A percentile compares a stretch with the other conserved stretches of the same genome.
phyloP scores from a whole-genome alignment of 257 asterid genomes.

The Forsythia viridissima region DNA sequence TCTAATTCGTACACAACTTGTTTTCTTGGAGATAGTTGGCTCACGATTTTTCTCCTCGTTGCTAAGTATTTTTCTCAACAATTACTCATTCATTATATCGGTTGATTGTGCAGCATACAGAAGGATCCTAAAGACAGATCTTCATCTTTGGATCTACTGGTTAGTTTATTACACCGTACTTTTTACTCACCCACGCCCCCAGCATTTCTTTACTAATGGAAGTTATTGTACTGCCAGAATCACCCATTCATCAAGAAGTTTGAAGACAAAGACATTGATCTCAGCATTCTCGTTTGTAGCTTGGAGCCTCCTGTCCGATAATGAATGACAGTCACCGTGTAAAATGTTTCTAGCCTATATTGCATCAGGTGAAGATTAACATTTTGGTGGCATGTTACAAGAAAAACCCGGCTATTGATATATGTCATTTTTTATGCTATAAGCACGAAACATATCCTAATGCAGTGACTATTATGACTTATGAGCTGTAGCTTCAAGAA shows the following conservation, averaged over 20 bases:
- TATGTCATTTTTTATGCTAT: conserved; percentile 16
- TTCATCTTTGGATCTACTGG: conserved; percentile 86
- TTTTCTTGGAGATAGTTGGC: not conserved
- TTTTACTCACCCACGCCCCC: not conserved
- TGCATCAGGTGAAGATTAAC: conserved; percentile 22
- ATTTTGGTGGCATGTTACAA: not conserved
- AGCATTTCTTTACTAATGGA: conserved; percentile 4
- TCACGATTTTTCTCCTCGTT: not conserved
- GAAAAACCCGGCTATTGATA: not conserved
- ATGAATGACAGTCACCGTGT: conserved; percentile 9
- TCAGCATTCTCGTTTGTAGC: conserved; percentile 74
- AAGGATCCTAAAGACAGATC: conserved; percentile 84
- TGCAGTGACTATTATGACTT: not conserved
- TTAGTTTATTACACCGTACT: conserved; percentile 37
- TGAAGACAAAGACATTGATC: conserved; percentile 91
- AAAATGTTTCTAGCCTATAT: conserved; percentile 12
- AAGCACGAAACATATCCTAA: not conserved
- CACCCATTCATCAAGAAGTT: conserved; percentile 91
- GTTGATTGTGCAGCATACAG: conserved; percentile 73
- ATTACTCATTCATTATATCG: conserved; percentile 1
- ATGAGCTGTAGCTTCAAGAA: not conserved
- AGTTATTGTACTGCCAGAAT: conserved; percentile 48
- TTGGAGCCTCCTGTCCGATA: conserved; percentile 68
- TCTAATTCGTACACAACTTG: not conserved
- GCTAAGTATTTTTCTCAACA: not conserved